phyloP scores from a whole-genome alignment of 371 early-diverging fungal genomes.

The Saksenaea oblongispora region DNA sequence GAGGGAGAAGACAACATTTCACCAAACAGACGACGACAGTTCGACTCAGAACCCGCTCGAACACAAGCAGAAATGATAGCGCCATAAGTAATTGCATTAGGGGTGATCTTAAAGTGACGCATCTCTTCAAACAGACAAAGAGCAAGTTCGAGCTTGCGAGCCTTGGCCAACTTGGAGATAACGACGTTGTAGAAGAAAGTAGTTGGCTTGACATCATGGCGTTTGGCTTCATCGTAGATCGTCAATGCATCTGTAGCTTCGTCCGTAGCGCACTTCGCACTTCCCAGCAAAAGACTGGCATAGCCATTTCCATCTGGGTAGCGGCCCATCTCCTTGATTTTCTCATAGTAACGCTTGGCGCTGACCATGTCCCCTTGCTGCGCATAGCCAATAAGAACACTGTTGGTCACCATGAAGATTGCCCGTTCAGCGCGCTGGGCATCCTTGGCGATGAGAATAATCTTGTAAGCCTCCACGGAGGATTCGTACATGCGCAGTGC shows the following conservation, averaged over 20 bases:
- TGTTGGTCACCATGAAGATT: constrained; percentile 45
- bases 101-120: constrained; percentile 47
- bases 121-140: constrained; percentile 63
- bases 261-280: constrained; percentile 53
- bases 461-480: constrained; percentile 28
- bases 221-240: constrained; percentile 65
- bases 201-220: constrained; percentile 58
- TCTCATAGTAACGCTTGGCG: constrained; percentile 59
- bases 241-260: constrained; percentile 55
- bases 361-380: constrained; percentile 53
- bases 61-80: constrained; percentile 66
- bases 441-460: constrained; percentile 12
- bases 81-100: constrained; percentile 65
- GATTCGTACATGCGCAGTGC: constrained; percentile 32
- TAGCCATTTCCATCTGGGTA: constrained; percentile 52
- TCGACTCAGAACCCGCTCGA: constrained; percentile 58
- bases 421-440: constrained; percentile 21
- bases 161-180: constrained; percentile 65
- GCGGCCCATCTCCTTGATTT: constrained; percentile 47
- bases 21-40: constrained; percentile 50
- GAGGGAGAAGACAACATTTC: constrained; percentile 56
- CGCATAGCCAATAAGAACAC: constrained; percentile 61
- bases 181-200: constrained; percentile 69
- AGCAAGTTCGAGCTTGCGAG: constrained; percentile 62
- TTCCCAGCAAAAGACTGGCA: constrained; percentile 45